A percentile compares a stretch with the other conserved stretches of the same genome.
phyloP scores from a whole-genome alignment of 73 alveolate genomes.

The Tetrahymena elliotti region DNA sequence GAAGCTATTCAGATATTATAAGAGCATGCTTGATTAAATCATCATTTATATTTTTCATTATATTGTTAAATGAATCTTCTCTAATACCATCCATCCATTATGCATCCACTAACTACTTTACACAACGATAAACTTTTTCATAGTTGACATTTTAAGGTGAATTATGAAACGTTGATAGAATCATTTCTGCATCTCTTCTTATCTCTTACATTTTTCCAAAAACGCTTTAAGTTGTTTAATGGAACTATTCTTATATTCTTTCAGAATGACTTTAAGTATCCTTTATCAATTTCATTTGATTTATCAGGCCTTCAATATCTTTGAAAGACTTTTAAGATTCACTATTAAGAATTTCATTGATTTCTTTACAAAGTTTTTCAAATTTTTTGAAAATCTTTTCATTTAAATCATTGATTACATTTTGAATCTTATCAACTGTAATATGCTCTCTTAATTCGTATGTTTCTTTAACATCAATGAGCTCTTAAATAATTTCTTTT shows the following conservation, averaged over 20 bases:
- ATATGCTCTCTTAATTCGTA: background rate
- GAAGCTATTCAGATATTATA: background rate
- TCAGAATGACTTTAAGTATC: background rate
- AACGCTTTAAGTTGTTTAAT: background rate
- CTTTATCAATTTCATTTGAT: background rate
- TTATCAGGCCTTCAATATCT: background rate
- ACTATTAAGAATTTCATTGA: background rate
- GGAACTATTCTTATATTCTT: background rate
- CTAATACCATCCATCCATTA: background rate
- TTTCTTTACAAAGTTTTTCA: background rate
- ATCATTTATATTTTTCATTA: background rate
- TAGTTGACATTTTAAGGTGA: background rate
- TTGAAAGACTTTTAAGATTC: background rate
- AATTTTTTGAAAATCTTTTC: background rate
- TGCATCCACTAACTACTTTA: background rate
- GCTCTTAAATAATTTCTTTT: background rate
- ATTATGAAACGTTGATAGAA: background rate
- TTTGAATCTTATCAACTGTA: background rate
- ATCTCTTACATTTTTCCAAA: background rate
- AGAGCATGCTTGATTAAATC: background rate
- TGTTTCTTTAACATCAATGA: background rate
- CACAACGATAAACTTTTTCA: background rate
- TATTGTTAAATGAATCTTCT: background rate
- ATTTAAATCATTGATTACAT: background rate
- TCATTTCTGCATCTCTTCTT: background rate